Evolutionary conservation across 768 basidiomycete species (phyloP).

Genomic region (Mycena vulgaris): DNA sequence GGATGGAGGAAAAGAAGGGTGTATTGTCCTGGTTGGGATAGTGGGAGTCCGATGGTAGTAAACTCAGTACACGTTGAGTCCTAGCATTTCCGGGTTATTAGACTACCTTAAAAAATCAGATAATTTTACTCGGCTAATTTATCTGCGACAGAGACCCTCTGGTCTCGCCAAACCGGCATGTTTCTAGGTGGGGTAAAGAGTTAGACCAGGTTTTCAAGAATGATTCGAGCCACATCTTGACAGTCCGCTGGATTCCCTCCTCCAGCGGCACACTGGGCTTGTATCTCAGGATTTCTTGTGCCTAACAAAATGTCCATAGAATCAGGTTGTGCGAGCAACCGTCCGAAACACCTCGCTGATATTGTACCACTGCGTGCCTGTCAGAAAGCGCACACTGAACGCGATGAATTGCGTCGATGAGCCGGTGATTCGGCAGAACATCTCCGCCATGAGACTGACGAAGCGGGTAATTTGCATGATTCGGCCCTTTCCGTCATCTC

Average conservation of each 20-base stretch:
- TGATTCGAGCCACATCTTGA: constrained; percentile 12
- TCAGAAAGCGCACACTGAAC: constrained; percentile 60
- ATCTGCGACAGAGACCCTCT: too few relatives aligned
- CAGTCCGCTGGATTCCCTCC: constrained; percentile 59
- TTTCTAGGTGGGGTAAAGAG: constrained; percentile 33
- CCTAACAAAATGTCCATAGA: constrained; percentile 24
- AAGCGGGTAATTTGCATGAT: constrained; percentile 49
- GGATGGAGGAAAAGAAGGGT: constrained; percentile 56
- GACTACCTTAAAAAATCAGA: constrained; percentile 1
- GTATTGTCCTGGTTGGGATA: constrained; percentile 47
- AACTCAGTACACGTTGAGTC: constrained; percentile 25
- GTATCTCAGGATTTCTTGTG: constrained; percentile 65
- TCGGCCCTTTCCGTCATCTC: constrained; percentile 43
- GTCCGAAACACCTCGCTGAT: constrained; percentile 55
- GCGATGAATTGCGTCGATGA: constrained; percentile 58
- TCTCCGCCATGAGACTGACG: constrained; percentile 58
- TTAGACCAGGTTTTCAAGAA: background rate
- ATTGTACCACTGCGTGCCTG: constrained; percentile 64
- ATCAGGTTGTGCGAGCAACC: background rate
- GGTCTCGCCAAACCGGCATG: constrained; percentile 18
- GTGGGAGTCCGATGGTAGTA: constrained; percentile 32
- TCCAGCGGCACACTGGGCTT: constrained; percentile 64
- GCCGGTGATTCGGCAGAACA: constrained; percentile 55
- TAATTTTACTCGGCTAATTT: constrained; percentile 15
- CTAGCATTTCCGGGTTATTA: background rate